Percentiles rank a stretch among this genome's conserved stretches.
Conservation (phyloP, 2,329 filamentous ascomycete genomes). For the Phyllosticta ampelicida region DNA sequence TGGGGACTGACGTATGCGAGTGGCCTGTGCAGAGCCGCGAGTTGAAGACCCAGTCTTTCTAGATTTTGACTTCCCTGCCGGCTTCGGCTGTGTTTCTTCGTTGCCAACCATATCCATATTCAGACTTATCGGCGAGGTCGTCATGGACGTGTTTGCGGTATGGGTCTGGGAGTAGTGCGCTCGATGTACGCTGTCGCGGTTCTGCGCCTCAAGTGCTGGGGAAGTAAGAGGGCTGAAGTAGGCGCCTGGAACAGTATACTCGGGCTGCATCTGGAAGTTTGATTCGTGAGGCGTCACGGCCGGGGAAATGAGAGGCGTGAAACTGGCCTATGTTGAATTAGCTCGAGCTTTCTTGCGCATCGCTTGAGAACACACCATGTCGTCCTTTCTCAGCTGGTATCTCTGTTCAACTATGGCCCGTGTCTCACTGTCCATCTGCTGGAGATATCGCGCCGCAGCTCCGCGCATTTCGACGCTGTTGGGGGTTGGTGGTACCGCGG, state of each 20-base stretch:
- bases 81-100: slow-evolving; percentile 21
- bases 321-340: slow-evolving; percentile 48
- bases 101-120: slow-evolving; percentile 36
- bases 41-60: slow-evolving; percentile 34
- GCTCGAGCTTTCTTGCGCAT: neutral
- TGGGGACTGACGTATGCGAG: slow-evolving; percentile 56
- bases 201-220: slow-evolving; percentile 66
- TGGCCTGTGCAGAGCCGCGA: slow-evolving; percentile 31
- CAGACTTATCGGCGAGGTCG: slow-evolving; percentile 35
- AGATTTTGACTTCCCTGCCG: slow-evolving; percentile 31
- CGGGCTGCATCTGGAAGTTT: slow-evolving; percentile 50
- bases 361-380: slow-evolving; percentile 43
- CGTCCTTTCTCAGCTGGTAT: slow-evolving; percentile 57
- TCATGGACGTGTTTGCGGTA: slow-evolving; percentile 35
- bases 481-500: slow-evolving; percentile 59
- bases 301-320: slow-evolving; percentile 74
- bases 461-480: slow-evolving; percentile 68
- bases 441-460: slow-evolving; percentile 46
- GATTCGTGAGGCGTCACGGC: slow-evolving; percentile 70
- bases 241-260: slow-evolving; percentile 51
- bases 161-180: slow-evolving; percentile 13
- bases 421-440: slow-evolving; percentile 44
- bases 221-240: slow-evolving; percentile 81
- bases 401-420: slow-evolving; percentile 54
- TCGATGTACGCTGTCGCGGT: slow-evolving; percentile 32